Conservation (phyloP, 345 rosid genomes). For the Populus tremula region DNA sequence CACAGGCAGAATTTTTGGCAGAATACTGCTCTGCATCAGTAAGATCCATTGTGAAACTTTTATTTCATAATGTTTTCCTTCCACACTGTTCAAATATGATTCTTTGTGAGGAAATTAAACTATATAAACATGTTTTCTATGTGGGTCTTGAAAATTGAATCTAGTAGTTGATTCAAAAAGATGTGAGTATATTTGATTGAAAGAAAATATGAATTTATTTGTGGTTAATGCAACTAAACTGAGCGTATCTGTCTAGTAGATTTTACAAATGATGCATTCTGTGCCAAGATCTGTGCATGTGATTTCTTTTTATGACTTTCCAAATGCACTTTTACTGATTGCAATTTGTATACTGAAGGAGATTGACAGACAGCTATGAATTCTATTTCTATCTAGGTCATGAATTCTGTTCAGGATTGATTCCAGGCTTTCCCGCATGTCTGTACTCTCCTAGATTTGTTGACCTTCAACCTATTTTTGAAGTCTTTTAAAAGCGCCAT, state of each 20-base stretch:
- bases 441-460: background rate
- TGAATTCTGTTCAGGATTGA: background rate
- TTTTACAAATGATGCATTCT: background rate
- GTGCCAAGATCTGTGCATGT: background rate
- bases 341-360: background rate
- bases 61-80: background rate
- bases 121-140: background rate
- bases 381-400: background rate
- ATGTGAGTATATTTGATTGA: background rate
- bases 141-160: background rate
- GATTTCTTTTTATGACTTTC: background rate
- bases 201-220: too few relatives aligned
- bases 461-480: background rate
- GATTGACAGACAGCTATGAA: background rate
- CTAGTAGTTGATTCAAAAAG: background rate
- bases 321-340: background rate
- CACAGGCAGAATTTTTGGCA: slow-evolving; percentile 72
- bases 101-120: background rate
- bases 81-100: background rate
- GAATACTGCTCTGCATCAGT: slow-evolving; percentile 81
- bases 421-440: background rate
- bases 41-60: slow-evolving; percentile 26
- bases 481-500: background rate
- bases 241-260: background rate
- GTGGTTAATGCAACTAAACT: background rate